Evolutionary conservation across 169 alveolate genomes (phyloP).

Genomic region (Eimeria zaria): DNA sequence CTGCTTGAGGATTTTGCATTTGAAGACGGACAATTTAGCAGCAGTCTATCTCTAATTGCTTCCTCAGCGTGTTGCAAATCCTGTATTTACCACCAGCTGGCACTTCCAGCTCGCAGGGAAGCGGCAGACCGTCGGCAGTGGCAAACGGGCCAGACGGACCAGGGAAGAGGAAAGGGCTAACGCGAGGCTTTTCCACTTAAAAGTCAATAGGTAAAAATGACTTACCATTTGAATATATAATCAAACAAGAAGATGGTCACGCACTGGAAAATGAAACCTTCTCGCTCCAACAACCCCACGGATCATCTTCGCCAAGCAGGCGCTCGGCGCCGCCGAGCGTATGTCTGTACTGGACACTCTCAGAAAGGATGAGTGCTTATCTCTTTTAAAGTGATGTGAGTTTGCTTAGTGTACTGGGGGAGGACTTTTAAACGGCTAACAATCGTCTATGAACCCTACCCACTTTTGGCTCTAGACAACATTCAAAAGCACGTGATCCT

Average conservation of each 20-base stretch:
- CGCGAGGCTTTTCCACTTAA: background rate
- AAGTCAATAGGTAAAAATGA: background rate
- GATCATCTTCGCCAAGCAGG: slow-evolving; percentile 42
- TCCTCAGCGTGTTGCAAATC: slow-evolving; percentile 1
- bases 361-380: too few species aligned
- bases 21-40: background rate
- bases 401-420: too few species aligned
- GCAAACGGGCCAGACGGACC: slow-evolving; percentile 58
- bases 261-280: slow-evolving; percentile 42
- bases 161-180: slow-evolving; percentile 23
- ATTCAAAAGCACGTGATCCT: background rate
- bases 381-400: too few species aligned
- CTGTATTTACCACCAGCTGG: background rate
- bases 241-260: background rate
- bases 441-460: too few species aligned
- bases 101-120: slow-evolving; percentile 54
- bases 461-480: too few species aligned
- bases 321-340: slow-evolving; percentile 61
- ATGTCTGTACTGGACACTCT: too few species aligned
- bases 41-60: background rate
- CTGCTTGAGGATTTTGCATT: background rate
- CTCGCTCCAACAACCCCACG: slow-evolving; percentile 65
- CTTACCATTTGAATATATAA: background rate
- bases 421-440: too few species aligned
- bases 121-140: slow-evolving; percentile 79